Conservation (phyloP, 768 basidiomycete genomes). For the Pholiota conissans region DNA sequence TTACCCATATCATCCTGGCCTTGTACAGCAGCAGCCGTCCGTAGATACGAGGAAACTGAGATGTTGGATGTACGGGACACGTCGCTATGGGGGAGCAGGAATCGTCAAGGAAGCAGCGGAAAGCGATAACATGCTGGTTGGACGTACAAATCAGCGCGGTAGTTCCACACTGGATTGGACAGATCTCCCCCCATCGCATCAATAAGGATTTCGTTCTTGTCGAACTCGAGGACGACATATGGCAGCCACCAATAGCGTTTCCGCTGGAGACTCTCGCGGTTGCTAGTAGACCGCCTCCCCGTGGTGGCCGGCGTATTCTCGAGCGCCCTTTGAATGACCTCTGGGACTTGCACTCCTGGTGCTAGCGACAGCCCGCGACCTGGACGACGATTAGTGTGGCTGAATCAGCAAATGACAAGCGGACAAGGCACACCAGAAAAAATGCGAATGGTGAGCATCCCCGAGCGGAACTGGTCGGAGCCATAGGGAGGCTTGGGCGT, state of each 20-base stretch:
- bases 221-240: conserved; percentile 96
- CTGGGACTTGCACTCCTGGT: conserved; percentile 76
- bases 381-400: conserved; percentile 18
- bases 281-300: conserved; percentile 51
- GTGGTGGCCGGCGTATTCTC: conserved; percentile 55
- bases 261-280: conserved; percentile 90
- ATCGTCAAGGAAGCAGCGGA: not conserved
- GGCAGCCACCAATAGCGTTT: conserved; percentile 97
- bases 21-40: conserved; percentile 71
- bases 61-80: conserved; percentile 94
- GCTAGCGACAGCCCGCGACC: conserved; percentile 84
- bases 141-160: conserved; percentile 90
- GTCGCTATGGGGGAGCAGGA: conserved; percentile 55
- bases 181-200: conserved; percentile 97
- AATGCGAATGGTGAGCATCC: conserved; percentile 94
- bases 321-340: conserved; percentile 82
- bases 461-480: conserved; percentile 73
- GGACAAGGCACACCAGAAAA: conserved; percentile 69
- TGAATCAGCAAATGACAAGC: not conserved
- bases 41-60: conserved; percentile 87
- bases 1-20: conserved; percentile 96
- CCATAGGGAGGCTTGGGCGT: conserved; percentile 65
- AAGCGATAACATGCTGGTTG: not conserved
- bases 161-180: conserved; percentile 90
- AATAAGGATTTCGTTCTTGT: conserved; percentile 95